Evolutionary conservation across 495 filamentous ascomycete species (phyloP).

Genomic region (Penicillium daleae): DNA sequence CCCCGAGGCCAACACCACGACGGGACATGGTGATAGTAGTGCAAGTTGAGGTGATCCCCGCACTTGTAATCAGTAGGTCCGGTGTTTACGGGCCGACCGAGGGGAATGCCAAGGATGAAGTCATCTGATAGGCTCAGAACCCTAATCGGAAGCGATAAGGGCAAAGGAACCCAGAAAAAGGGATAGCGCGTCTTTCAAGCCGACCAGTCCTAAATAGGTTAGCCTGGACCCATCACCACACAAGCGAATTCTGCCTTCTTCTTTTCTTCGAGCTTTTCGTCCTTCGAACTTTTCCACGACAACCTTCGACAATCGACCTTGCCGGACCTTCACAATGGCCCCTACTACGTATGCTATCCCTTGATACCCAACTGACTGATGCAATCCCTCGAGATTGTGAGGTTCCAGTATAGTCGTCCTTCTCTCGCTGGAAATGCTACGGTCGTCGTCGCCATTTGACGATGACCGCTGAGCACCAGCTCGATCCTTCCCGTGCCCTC

Average conservation of each 20-base stretch:
- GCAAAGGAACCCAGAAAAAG: conserved; percentile 6
- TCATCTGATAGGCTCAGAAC: conserved; percentile 21
- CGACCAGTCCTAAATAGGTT: conserved; percentile 14
- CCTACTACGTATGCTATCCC: conserved; percentile 65
- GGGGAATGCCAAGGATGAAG: conserved; percentile 12
- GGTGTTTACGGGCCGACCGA: conserved; percentile 8
- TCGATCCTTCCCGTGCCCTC: conserved; percentile 73
- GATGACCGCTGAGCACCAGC: conserved; percentile 65
- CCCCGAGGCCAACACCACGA: conserved; percentile 83
- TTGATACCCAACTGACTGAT: conserved; percentile 45
- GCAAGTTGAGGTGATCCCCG: not conserved
- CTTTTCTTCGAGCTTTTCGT: conserved; percentile 25
- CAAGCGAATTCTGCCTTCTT: conserved; percentile 40
- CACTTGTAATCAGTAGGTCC: too few relatives aligned
- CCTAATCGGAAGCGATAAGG: conserved; percentile 38
- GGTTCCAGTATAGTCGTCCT: conserved; percentile 71
- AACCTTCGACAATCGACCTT: conserved; percentile 43
- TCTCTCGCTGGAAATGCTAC: conserved; percentile 71
- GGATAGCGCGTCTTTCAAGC: not conserved
- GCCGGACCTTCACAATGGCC: conserved; percentile 52
- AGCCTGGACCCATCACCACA: conserved; percentile 33
- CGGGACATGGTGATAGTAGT: conserved; percentile 47
- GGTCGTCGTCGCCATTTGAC: conserved; percentile 24
- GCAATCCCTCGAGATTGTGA: conserved; percentile 53
- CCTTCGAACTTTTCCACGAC: conserved; percentile 40